Conservation (phyloP, 805 yeast species). For the Kodamaea laetipori region DNA sequence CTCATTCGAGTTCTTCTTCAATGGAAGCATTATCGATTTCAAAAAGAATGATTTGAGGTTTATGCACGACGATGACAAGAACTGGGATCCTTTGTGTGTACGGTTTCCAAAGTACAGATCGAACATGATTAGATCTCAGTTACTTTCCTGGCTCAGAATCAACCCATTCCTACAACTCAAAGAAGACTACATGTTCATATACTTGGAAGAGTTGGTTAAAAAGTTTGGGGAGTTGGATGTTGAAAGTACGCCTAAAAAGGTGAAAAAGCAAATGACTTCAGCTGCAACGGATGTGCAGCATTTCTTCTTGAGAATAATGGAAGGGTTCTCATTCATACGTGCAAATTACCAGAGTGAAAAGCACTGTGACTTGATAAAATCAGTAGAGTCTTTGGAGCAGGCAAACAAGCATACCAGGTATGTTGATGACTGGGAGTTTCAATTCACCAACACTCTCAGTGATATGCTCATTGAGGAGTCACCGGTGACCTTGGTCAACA, state of each 20-base stretch:
- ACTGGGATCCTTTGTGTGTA: constrained; percentile 11
- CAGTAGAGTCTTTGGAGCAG: constrained; percentile 1
- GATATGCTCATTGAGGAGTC: constrained; percentile 27
- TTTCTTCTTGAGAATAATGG: constrained; percentile 7
- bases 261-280: constrained; percentile 9
- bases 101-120: constrained; percentile 22
- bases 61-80: constrained; percentile 14
- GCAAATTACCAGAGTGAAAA: constrained; percentile 2
- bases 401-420: constrained; percentile 16
- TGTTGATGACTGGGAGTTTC: constrained; percentile 34
- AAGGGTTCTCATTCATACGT: constrained; percentile 8
- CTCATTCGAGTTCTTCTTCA: constrained; percentile 19
- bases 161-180: constrained; percentile 37
- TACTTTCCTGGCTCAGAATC: constrained; percentile 41
- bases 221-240: constrained; percentile 16
- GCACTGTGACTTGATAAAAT: constrained; percentile 1
- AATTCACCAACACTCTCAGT: constrained; percentile 27
- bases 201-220: constrained; percentile 19
- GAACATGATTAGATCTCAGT: constrained; percentile 27
- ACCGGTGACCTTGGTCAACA: constrained; percentile 31
- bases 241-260: constrained; percentile 7
- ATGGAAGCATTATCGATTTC: constrained; percentile 39
- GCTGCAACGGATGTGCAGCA: constrained; percentile 2
- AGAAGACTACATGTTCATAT: constrained; percentile 24
- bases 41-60: constrained; percentile 39